Conservation (phyloP, 768 basidiomycete genomes). For the Leccinellum albellum region DNA sequence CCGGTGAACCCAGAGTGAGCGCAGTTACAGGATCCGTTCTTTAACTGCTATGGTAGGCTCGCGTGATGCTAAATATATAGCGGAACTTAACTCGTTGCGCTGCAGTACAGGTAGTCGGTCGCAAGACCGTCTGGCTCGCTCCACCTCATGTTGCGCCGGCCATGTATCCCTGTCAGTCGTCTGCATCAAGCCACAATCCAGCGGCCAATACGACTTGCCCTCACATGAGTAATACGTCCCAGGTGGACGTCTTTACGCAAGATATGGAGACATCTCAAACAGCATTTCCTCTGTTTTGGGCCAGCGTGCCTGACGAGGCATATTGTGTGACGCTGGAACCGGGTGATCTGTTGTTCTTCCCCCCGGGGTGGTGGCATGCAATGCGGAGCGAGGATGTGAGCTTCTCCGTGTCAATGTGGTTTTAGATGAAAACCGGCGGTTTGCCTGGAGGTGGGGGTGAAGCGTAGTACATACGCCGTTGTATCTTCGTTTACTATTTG, state of each 20-base stretch:
- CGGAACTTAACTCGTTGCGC: constrained; percentile 7
- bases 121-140: constrained; percentile 90
- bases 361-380: constrained; percentile 93
- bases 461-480: neutral
- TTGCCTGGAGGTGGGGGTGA: constrained; percentile 18
- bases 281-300: constrained; percentile 51
- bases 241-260: constrained; percentile 67
- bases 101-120: constrained; percentile 82
- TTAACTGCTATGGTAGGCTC: constrained; percentile 78
- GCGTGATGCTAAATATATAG: neutral
- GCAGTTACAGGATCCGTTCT: constrained; percentile 77
- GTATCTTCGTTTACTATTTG: neutral
- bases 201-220: constrained; percentile 39
- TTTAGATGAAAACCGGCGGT: constrained; percentile 43
- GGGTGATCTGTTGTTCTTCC: constrained; percentile 87
- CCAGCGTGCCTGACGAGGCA: constrained; percentile 55
- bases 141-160: constrained; percentile 52
- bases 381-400: constrained; percentile 81
- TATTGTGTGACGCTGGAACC: constrained; percentile 62
- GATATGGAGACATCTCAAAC: constrained; percentile 18
- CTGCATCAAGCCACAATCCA: constrained; percentile 31
- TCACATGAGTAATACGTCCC: constrained; percentile 77
- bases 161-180: constrained; percentile 58
- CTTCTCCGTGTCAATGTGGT: constrained; percentile 92
- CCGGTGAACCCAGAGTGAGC: neutral